phyloP scores from a whole-genome alignment of 108 stramenopile genomes.

The Cylindrotheca closterium region DNA sequence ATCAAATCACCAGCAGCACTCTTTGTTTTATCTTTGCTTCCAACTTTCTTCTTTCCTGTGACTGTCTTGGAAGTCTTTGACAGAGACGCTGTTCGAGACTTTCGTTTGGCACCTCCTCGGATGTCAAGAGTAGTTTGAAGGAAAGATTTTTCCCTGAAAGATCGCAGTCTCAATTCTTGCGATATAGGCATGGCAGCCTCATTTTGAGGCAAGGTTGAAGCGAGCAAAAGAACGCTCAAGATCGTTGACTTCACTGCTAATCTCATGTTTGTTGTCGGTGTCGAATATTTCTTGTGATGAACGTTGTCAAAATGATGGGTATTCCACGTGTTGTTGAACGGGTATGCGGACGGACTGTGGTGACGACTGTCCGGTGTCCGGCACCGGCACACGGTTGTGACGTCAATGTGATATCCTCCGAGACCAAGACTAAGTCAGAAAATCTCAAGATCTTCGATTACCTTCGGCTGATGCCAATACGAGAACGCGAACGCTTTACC shows the following conservation, averaged over 20 bases:
- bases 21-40: constrained; percentile 13
- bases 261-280: too few relatives aligned
- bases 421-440: too few relatives aligned
- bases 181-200: background rate
- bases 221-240: background rate
- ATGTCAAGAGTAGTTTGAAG: constrained; percentile 13
- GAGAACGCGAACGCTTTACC: too few relatives aligned
- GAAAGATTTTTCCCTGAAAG: background rate
- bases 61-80: constrained; percentile 23
- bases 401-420: too few relatives aligned
- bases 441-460: too few relatives aligned
- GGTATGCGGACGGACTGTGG: too few relatives aligned
- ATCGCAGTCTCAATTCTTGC: background rate
- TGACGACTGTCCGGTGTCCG: too few relatives aligned
- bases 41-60: constrained; percentile 41
- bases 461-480: too few relatives aligned
- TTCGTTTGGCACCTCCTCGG: constrained; percentile 36
- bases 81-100: constrained; percentile 11
- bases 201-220: background rate
- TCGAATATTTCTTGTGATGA: too few relatives aligned
- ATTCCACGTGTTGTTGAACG: too few relatives aligned
- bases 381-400: too few relatives aligned
- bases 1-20: constrained; percentile 4
- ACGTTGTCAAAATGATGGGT: too few relatives aligned
- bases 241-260: background rate